A percentile compares a stretch with the other conserved stretches of the same genome.
Evolutionary conservation across 306 rosid genomes (phyloP).

Genomic region (Hippophae tibetana): DNA sequence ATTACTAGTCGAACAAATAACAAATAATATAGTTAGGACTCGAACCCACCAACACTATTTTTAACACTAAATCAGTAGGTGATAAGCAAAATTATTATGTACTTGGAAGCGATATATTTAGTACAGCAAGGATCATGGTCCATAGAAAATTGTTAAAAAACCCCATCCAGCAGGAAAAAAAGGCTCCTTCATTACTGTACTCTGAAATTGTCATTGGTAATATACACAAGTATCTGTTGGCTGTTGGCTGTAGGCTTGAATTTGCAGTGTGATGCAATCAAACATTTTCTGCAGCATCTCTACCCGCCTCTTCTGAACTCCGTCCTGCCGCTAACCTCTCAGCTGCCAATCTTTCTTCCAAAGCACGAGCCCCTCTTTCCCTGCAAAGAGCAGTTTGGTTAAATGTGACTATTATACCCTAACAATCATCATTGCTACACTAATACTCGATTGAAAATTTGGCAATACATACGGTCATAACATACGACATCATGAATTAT

Average conservation of each 20-base stretch:
- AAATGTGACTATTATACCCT: not conserved
- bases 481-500: not conserved
- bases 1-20: too few species aligned
- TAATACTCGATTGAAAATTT: too few species aligned
- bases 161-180: slow-evolving; percentile 10
- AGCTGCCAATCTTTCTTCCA: slow-evolving; percentile 85
- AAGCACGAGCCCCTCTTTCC: slow-evolving; percentile 90
- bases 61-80: not conserved
- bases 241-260: slow-evolving; percentile 3
- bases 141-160: slow-evolving; percentile 25
- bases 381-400: slow-evolving; percentile 31
- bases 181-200: slow-evolving; percentile 14
- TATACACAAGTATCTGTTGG: slow-evolving; percentile 10
- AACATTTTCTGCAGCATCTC: slow-evolving; percentile 46
- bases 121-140: slow-evolving; percentile 17
- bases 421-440: too few species aligned
- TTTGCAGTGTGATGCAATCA: slow-evolving; percentile 29
- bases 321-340: slow-evolving; percentile 55
- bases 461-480: too few species aligned
- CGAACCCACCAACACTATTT: too few species aligned
- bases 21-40: too few species aligned
- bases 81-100: slow-evolving; percentile 1
- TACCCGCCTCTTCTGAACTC: slow-evolving; percentile 37
- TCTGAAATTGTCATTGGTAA: slow-evolving; percentile 8
- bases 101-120: slow-evolving; percentile 9